Evolutionary conservation across 2,329 filamentous ascomycete genomes (phyloP).

Genomic region (Phoma sp.): DNA sequence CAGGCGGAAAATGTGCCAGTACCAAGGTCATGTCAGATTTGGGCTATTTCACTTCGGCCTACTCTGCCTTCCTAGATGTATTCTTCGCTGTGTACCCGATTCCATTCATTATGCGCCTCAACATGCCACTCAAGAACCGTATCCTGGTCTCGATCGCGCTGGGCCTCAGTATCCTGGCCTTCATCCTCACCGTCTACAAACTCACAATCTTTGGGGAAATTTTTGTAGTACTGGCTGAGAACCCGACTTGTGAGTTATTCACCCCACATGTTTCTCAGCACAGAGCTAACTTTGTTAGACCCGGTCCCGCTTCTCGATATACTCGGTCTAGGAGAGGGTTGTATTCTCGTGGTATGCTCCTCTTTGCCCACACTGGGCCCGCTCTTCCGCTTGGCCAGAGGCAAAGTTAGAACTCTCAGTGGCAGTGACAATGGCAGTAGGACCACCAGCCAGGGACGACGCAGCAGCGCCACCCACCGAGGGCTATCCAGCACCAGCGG

Average conservation of each 20-base stretch:
- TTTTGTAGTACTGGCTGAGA: conserved; percentile 8
- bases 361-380: conserved; percentile 11
- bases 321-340: conserved; percentile 11
- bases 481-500: conserved; percentile 6
- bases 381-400: conserved; percentile 9
- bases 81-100: conserved; percentile 8
- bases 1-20: conserved; percentile 8
- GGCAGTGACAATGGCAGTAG: conserved; percentile 5
- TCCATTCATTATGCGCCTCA: conserved; percentile 7
- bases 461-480: conserved; percentile 3
- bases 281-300: conserved; percentile 7
- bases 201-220: conserved; percentile 9
- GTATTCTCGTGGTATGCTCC: conserved; percentile 13
- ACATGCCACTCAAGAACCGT: conserved; percentile 11
- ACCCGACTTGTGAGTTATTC: conserved; percentile 5
- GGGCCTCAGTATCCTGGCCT: conserved; percentile 10
- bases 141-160: conserved; percentile 11
- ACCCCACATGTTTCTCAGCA: conserved; percentile 5
- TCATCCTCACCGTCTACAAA: conserved; percentile 10
- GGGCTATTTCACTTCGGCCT: conserved; percentile 8
- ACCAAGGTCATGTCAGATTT: conserved; percentile 11
- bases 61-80: conserved; percentile 14
- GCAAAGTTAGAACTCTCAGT: conserved; percentile 9
- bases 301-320: conserved; percentile 10
- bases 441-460: conserved; percentile 3